Evolutionary conservation across 2,329 filamentous ascomycete species (phyloP), one percentile per base, ranked within the genome.

Genomic region (Fusarium albidum): DNA sequence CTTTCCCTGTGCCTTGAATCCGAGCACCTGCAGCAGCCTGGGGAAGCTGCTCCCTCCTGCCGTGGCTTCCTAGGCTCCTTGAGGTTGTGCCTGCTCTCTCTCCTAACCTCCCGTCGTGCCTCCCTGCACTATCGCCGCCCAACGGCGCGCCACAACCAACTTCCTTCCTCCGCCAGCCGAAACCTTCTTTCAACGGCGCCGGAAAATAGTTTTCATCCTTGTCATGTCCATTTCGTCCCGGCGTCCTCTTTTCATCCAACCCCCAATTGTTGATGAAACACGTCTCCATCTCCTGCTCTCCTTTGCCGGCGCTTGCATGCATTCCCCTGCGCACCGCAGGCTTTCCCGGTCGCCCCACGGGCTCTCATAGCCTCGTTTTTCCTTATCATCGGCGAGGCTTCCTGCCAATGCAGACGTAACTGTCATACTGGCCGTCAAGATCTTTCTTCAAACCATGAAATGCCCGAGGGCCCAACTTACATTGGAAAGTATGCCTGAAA

Each of bases 381-480:
- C 17, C 25, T 11, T 27, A 15, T 64, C 44, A 67, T 52, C 60
- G 56, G 40, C 52, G 60, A 49, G 82, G 80, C 59, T 87, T 88
- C 57, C 79, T 78, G 42, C 84, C 85, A 61, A 87, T 86, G 58
- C 82, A 86, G 31, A 87, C 81, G 67, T 87, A 86, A 58, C 83
- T 86, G 52, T 45, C 37, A 37, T 52, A 32, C 14, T 32, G 55
- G 35, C 15, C 6, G 39, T 66, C 26, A 66, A 55, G 32, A 47
- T 29, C 26, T 18, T 13, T 18, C 6, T 14, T 5, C n/a, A 13
- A 17, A 8, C 11, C 12, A 34, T 27, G 10, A 3, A 37, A 28
- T 37, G 14, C 27, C 3, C 21, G 9, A 9, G 9, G 8, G 7
- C 29, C 9, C 37, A 12, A 77, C 82, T 78, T 71, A 87, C 79